phyloP scores from a whole-genome alignment of 306 rosid genomes.

The Calophaca sinica region DNA sequence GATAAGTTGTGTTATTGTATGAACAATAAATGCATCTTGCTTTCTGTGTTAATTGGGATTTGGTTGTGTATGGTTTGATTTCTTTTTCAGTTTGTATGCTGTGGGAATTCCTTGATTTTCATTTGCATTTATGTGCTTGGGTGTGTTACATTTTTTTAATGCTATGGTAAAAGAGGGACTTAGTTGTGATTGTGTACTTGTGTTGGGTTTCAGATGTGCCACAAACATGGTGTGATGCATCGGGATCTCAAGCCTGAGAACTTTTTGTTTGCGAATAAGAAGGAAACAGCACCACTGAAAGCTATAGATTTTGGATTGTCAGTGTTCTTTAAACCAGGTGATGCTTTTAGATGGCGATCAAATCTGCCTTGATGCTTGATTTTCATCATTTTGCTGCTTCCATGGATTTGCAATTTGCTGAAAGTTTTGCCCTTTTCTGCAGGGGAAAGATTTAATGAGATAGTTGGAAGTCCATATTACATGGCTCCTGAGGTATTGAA shows the following conservation, averaged over 20 bases:
- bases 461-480: slow-evolving; percentile 99
- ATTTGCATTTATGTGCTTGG: slow-evolving; percentile 11
- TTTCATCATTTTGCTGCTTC: slow-evolving; percentile 27
- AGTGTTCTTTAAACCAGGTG: slow-evolving; percentile 92
- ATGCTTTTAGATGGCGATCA: slow-evolving; percentile 31
- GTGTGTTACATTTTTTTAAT: background rate
- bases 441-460: slow-evolving; percentile 86
- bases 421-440: slow-evolving; percentile 39
- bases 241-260: slow-evolving; percentile 97
- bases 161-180: slow-evolving; percentile 7
- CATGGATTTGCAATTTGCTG: slow-evolving; percentile 34
- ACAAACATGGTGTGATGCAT: slow-evolving; percentile 96
- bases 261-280: slow-evolving; percentile 88
- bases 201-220: slow-evolving; percentile 75
- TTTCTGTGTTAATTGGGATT: background rate
- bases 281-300: slow-evolving; percentile 83
- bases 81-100: slow-evolving; percentile 21
- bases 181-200: background rate
- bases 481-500: slow-evolving; percentile 99
- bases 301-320: slow-evolving; percentile 97
- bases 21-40: background rate
- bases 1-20: no score
- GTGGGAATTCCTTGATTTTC: background rate
- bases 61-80: background rate
- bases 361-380: slow-evolving; percentile 16